A percentile compares a stretch with the other conserved stretches of the same genome.
These are phyloP conservation scores for Cryoendolithus antarcticus DNA, from an alignment of 2,329 filamentous ascomycete species.

Conservation along the genomic window DNA sequence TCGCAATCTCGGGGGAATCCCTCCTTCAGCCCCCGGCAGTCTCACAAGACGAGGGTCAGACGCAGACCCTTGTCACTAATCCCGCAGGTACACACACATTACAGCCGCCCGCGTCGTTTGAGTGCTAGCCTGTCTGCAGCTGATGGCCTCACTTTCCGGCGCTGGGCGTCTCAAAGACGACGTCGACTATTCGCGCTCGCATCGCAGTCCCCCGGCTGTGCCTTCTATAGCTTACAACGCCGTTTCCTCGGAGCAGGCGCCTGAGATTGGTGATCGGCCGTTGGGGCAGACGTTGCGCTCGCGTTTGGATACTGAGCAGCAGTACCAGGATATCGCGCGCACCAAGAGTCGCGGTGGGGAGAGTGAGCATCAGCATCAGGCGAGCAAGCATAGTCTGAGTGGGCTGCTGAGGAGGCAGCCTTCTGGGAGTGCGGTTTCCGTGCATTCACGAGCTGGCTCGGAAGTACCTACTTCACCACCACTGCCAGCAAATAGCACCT, in stretches of 20 bases:
- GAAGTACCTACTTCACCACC: conserved; percentile 1
- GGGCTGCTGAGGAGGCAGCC: conserved; percentile 2
- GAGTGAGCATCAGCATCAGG: conserved; percentile 1
- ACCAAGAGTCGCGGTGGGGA: conserved; percentile 4
- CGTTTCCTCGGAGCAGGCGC: conserved; percentile 3
- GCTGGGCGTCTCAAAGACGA: conserved; percentile 10
- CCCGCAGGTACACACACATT: no score
- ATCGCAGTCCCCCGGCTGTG: conserved; percentile 10
- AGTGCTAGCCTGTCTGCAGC: conserved; percentile 2
- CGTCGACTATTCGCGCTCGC: conserved; percentile 13
- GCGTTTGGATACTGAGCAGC: not conserved
- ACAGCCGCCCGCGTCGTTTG: no score
- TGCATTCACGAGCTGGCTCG: not conserved
- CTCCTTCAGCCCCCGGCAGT: no score
- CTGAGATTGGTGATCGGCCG: conserved; percentile 2
- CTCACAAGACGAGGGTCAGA: no score
- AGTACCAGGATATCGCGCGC: conserved; percentile 2
- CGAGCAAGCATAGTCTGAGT: conserved; percentile 6
- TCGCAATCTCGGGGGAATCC: no score
- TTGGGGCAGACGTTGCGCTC: not conserved
- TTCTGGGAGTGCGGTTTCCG: not conserved
- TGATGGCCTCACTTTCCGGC: conserved; percentile 13
- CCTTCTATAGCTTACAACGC: conserved; percentile 6
- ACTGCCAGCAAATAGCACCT: not conserved
- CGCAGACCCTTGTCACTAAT: no score